Conservation (phyloP, 148 eudicot species). For the Chenopodium berlandieri region DNA sequence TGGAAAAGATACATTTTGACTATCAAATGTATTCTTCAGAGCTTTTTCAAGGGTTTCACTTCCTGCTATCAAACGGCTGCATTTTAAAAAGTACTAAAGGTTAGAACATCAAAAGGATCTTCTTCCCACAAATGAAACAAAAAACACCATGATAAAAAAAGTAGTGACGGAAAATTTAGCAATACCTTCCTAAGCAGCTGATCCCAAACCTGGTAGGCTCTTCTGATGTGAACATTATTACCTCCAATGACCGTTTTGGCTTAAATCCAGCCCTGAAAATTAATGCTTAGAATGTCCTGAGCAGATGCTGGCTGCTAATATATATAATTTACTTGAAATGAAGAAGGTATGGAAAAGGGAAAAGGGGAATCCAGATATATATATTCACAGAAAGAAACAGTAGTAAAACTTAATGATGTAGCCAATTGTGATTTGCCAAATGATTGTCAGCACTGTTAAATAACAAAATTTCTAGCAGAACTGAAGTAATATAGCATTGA, state of each 20-base stretch:
- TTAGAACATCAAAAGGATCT: neutral
- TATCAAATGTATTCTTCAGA: slow-evolving; percentile 65
- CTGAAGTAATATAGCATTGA: neutral
- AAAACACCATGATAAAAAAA: neutral
- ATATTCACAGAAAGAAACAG: neutral
- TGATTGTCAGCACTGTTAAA: neutral
- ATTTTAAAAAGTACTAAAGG: slow-evolving; percentile 19
- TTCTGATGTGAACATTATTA: slow-evolving; percentile 97
- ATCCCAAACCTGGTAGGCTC: slow-evolving; percentile 98
- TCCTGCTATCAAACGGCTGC: slow-evolving; percentile 94
- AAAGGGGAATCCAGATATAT: neutral
- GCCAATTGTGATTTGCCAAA: neutral
- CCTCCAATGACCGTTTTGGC: slow-evolving; percentile 89
- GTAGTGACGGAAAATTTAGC: neutral
- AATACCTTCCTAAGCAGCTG: slow-evolving; percentile 94
- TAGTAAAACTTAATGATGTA: neutral
- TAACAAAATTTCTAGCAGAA: neutral
- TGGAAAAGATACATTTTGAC: slow-evolving; percentile 64
- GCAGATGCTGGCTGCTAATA: neutral
- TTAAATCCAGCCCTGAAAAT: slow-evolving; percentile 79
- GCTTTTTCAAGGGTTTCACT: slow-evolving; percentile 61
- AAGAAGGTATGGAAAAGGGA: neutral
- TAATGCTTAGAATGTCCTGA: neutral
- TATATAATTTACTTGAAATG: neutral
- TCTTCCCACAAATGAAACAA: neutral